Evolutionary conservation across 768 basidiomycete genomes (phyloP), one percentile per base, ranked within the genome.

Genomic region (Phallus indusiatus): DNA sequence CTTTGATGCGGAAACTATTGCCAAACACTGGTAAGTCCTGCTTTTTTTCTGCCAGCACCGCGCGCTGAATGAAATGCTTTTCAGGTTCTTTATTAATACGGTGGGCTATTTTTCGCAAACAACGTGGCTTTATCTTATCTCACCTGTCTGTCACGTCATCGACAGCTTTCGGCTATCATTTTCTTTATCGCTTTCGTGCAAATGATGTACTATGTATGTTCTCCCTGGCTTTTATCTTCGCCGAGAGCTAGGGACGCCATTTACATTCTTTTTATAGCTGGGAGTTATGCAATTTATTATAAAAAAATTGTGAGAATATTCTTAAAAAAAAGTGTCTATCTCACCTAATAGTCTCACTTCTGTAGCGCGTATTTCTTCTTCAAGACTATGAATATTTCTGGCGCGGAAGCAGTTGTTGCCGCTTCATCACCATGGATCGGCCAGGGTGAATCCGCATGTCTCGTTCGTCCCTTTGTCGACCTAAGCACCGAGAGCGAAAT

Each of bases 281-380:
- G 89, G 92, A 53, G 86, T 90, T 34, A 94, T 95, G 90, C 90
- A 94, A 75, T 95, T 93, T 91, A 71, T 95, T 66, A 83, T 95
- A 71, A 81, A 81, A 66, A 76, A 90, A 69, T 93, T 95, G 86
- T 87, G 61, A 63, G 83, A 62, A 14, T n/a, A 54, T 59, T 36
- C 18, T 14, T 60, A 49, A 8, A 9, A 16, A 1, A 54, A n/a
- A n/a, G n/a, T n/a, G 16, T 55, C 47, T n/a, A 52, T 20, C 22
- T 18, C 42, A 35, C 11, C 50, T n/a, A n/a, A 22, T 22, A 16
- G 61, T 59, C 28, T 35, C 60, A 48, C 54, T 36, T 33, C 47
- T 56, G 49, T 57, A 87, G 86, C 67, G 93, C 92, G 2, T 92
- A 89, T 90, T 80, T 94, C 74, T 94, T 95, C 80, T 92, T 90